Evolutionary conservation across 371 early-diverging fungal species (phyloP).

Genomic region (Haplosporangium sp.): DNA sequence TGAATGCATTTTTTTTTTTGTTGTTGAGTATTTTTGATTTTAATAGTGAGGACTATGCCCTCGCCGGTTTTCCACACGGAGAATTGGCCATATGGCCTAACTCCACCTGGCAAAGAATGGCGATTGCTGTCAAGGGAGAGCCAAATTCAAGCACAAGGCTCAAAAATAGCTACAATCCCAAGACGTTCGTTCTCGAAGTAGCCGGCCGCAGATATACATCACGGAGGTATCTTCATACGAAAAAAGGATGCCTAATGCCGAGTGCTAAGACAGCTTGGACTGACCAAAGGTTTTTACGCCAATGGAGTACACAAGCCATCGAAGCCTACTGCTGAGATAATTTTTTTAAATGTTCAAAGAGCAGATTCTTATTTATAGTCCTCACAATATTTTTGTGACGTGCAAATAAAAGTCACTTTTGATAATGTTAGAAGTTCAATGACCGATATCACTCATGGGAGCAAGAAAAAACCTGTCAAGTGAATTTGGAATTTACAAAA

Average conservation of each 20-base stretch:
- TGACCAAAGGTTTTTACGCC: constrained; percentile 27
- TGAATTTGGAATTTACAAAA: neutral
- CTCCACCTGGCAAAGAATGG: constrained; percentile 59
- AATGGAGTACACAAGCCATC: constrained; percentile 22
- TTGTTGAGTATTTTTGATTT: neutral
- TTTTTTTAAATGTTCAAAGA: neutral
- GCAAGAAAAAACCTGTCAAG: neutral
- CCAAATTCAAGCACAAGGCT: constrained; percentile 1
- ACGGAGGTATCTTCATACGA: constrained; percentile 21
- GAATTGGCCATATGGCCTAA: constrained; percentile 56
- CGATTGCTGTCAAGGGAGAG: constrained; percentile 45
- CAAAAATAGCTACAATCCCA: constrained; percentile 39
- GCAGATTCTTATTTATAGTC: constrained; percentile 2
- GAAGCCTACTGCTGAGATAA: constrained; percentile 50
- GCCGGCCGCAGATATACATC: constrained; percentile 58
- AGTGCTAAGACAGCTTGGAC: constrained; percentile 43
- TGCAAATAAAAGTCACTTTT: neutral
- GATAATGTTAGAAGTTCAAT: neutral
- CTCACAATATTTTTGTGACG: neutral
- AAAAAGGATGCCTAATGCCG: constrained; percentile 56
- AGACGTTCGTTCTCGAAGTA: constrained; percentile 54
- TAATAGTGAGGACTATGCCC: constrained; percentile 30
- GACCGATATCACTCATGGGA: neutral
- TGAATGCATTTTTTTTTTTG: neutral
- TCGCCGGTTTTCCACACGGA: constrained; percentile 58